These are phyloP conservation scores for Elsinoe australis DNA, from an alignment of 2,329 filamentous ascomycete species.

Conservation along the genomic window DNA sequence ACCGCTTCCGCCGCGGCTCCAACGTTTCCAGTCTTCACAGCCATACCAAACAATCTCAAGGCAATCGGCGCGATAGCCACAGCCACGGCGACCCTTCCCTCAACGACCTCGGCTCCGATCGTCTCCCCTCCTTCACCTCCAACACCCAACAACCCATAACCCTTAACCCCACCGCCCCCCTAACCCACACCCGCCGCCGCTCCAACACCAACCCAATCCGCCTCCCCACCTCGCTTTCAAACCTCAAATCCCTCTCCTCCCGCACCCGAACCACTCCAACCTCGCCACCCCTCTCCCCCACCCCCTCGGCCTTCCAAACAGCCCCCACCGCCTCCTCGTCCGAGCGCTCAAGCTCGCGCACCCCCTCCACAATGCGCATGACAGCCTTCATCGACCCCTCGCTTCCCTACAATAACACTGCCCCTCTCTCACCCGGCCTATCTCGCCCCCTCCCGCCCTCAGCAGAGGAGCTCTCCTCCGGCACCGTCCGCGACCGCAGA, in stretches of 20 bases:
- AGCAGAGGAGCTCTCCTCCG: conserved; percentile 3
- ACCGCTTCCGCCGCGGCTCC: conserved; percentile 9
- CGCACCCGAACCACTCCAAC: conserved; percentile 13
- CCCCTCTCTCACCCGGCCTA: conserved; percentile 2
- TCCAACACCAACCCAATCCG: conserved; percentile 80
- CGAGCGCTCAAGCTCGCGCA: not conserved
- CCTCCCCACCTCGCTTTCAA: conserved; percentile 53
- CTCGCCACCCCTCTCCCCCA: conserved; percentile 3
- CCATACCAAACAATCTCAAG: not conserved
- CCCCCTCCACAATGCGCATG: conserved; percentile 11
- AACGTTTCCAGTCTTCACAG: conserved; percentile 7
- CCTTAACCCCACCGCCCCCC: conserved; percentile 23
- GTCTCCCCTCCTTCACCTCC: not conserved
- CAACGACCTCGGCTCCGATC: not conserved
- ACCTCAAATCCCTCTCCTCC: conserved; percentile 24
- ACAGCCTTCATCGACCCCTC: conserved; percentile 14
- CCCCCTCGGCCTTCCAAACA: not conserved
- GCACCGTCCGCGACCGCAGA: conserved; percentile 8
- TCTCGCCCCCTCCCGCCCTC: conserved; percentile 1
- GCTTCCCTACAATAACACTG: too few relatives aligned
- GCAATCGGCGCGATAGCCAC: not conserved
- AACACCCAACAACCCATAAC: not conserved
- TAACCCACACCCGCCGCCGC: conserved; percentile 28
- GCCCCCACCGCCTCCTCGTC: not conserved
- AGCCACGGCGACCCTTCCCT: not conserved